Conservation (phyloP, 139 green algal species). For the Pleodorina starrii region DNA sequence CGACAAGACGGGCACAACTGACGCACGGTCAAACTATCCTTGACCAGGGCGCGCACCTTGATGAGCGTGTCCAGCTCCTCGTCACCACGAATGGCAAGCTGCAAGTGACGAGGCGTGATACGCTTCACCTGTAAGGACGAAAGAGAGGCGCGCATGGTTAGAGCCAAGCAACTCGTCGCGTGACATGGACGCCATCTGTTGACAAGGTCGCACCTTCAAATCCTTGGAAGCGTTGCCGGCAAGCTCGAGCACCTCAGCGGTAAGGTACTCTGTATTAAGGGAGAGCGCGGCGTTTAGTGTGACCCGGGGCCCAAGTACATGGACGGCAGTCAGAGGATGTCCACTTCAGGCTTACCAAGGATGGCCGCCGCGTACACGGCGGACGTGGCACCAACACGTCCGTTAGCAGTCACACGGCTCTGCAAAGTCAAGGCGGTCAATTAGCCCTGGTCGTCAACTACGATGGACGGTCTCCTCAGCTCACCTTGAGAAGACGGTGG, state of each 20-base stretch:
- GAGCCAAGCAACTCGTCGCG: not conserved
- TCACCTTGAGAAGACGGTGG: conserved; percentile 97
- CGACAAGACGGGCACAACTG: not conserved
- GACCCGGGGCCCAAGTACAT: not conserved
- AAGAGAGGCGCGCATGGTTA: not conserved
- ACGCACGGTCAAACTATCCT: not conserved
- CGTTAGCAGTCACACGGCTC: conserved; percentile 93
- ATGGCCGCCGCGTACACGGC: conserved; percentile 99
- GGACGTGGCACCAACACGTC: conserved; percentile 97
- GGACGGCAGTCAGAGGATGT: not conserved
- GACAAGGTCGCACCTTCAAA: conserved; percentile 87
- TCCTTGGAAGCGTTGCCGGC: conserved; percentile 99
- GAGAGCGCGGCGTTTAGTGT: not conserved
- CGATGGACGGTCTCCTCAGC: not conserved
- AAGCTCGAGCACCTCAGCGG: conserved; percentile 98
- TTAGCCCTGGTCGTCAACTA: not conserved
- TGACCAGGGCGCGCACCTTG: conserved; percentile 81
- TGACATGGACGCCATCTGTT: not conserved
- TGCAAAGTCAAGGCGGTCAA: conserved; percentile 41
- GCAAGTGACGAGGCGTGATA: conserved; percentile 98
- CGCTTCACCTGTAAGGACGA: conserved; percentile 91
- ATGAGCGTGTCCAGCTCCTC: conserved; percentile 99
- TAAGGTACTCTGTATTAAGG: conserved; percentile 86
- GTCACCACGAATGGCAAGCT: conserved; percentile 99
- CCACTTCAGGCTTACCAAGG: conserved; percentile 77